Evolutionary conservation across 192 early-diverging fungal species (phyloP).

Genomic region (Phlyctochytrium arcticum): DNA sequence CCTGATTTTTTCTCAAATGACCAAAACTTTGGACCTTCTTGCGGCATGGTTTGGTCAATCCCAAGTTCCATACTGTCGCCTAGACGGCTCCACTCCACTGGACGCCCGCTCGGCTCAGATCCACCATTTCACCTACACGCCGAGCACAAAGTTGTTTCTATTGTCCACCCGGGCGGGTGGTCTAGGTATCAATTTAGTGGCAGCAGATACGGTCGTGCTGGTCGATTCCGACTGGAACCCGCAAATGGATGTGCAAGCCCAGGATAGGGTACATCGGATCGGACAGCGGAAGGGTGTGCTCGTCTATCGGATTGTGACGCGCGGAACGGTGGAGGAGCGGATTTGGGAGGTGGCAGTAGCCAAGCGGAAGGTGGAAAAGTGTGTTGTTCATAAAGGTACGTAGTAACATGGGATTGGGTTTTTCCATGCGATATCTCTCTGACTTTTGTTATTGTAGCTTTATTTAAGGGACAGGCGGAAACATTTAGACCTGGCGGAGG

Average conservation of each 20-base stretch:
- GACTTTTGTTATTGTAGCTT: conserved; percentile 14
- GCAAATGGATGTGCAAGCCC: conserved; percentile 95
- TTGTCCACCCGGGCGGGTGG: conserved; percentile 94
- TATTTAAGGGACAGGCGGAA: conserved; percentile 51
- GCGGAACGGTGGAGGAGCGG: conserved; percentile 77
- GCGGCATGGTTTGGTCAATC: conserved; percentile 31
- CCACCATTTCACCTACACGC: conserved; percentile 39
- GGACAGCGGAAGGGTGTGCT: conserved; percentile 90
- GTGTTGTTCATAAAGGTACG: conserved; percentile 81
- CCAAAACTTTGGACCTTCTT: conserved; percentile 84
- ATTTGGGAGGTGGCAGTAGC: conserved; percentile 76
- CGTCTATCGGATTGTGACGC: conserved; percentile 83
- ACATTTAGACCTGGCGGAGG: too few species aligned
- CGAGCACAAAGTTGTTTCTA: conserved; percentile 64
- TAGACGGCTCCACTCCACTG: conserved; percentile 37
- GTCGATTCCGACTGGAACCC: conserved; percentile 89
- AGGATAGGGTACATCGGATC: conserved; percentile 92
- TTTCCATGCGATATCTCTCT: background rate
- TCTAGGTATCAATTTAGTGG: conserved; percentile 92
- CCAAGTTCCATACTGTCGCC: conserved; percentile 20
- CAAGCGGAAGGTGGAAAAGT: conserved; percentile 86
- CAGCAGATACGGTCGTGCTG: conserved; percentile 97
- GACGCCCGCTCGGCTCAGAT: conserved; percentile 28
- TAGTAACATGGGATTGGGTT: background rate
- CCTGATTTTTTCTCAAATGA: conserved; percentile 92